A percentile compares a stretch with the other conserved stretches of the same genome.
Evolutionary conservation across 768 basidiomycete genomes (phyloP).

Genomic region (Zangia roseola): DNA sequence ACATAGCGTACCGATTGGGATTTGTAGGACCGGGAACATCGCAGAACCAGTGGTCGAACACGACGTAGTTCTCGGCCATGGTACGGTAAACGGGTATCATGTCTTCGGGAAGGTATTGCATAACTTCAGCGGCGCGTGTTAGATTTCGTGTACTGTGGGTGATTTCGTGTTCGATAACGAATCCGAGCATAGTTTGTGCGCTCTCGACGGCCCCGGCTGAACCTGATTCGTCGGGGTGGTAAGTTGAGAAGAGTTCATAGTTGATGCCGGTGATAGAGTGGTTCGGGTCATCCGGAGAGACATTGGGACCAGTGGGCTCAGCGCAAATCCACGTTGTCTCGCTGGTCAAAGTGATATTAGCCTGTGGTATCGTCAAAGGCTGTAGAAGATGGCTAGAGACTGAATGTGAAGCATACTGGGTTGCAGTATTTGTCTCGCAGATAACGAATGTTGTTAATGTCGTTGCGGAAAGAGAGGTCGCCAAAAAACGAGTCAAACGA

Average conservation of each 20-base stretch:
- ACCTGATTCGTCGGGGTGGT: constrained; percentile 22
- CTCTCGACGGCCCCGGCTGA: neutral
- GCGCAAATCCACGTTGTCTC: constrained; percentile 19
- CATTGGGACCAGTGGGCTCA: constrained; percentile 12
- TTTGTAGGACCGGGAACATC: constrained; percentile 28
- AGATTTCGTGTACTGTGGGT: constrained; percentile 12
- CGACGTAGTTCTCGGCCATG: constrained; percentile 23
- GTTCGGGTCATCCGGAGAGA: constrained; percentile 27
- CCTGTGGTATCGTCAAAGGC: constrained; percentile 2
- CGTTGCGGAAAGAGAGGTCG: constrained; percentile 24
- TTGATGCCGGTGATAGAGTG: constrained; percentile 24
- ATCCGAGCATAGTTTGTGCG: constrained; percentile 21
- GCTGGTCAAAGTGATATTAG: constrained; percentile 7
- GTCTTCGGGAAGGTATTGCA: constrained; percentile 21
- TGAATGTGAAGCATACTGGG: constrained; percentile 8
- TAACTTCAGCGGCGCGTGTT: constrained; percentile 17
- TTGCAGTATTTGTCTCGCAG: constrained; percentile 21
- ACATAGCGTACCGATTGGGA: constrained; percentile 22
- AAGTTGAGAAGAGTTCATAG: constrained; percentile 21
- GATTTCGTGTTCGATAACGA: constrained; percentile 19
- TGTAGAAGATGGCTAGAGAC: neutral
- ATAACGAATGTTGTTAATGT: constrained; percentile 26
- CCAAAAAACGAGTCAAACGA: constrained; percentile 29
- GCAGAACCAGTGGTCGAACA: constrained; percentile 26
- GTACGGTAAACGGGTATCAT: constrained; percentile 25